A percentile compares a stretch with the other conserved stretches of the same genome.
These are phyloP conservation scores for Silybum marianum DNA, from an alignment of 129 eudicot genomes.

Conservation along the genomic window DNA sequence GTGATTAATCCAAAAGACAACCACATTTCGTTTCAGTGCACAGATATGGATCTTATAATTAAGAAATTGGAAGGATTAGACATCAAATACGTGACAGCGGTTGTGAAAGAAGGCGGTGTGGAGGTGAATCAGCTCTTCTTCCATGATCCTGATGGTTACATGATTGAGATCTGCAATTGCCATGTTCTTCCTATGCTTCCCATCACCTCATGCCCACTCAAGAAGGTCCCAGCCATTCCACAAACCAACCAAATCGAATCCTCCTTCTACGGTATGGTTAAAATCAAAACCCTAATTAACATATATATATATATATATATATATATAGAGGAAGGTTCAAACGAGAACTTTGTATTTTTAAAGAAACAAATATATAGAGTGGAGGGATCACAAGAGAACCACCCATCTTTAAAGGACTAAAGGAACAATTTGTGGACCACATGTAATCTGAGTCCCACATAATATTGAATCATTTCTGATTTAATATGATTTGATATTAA, in stretches of 20 bases:
- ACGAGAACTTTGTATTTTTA: no score
- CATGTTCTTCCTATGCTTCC: slow-evolving; percentile 70
- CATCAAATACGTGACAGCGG: slow-evolving; percentile 54
- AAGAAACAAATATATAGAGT: no score
- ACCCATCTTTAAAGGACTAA: no score
- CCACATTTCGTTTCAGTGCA: slow-evolving; percentile 69
- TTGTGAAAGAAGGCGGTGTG: slow-evolving; percentile 63
- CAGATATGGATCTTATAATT: slow-evolving; percentile 48
- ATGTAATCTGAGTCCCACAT: no score
- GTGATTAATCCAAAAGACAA: slow-evolving; percentile 77
- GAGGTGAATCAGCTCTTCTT: slow-evolving; percentile 71
- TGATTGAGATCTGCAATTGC: slow-evolving; percentile 89
- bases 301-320: neutral
- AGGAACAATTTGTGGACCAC: no score
- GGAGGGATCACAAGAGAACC: no score
- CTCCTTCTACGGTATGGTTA: slow-evolving; percentile 27
- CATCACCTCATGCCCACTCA: slow-evolving; percentile 52
- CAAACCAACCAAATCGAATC: slow-evolving; percentile 17
- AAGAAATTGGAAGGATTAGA: slow-evolving; percentile 41
- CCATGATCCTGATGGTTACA: slow-evolving; percentile 73
- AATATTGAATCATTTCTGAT: no score
- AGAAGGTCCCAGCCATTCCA: slow-evolving; percentile 13
- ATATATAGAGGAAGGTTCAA: no score
- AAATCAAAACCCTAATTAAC: slow-evolving; percentile 16
- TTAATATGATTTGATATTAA: no score